phyloP scores from a whole-genome alignment of 2,329 filamentous ascomycete genomes.

The Shiraia bambusicola region DNA sequence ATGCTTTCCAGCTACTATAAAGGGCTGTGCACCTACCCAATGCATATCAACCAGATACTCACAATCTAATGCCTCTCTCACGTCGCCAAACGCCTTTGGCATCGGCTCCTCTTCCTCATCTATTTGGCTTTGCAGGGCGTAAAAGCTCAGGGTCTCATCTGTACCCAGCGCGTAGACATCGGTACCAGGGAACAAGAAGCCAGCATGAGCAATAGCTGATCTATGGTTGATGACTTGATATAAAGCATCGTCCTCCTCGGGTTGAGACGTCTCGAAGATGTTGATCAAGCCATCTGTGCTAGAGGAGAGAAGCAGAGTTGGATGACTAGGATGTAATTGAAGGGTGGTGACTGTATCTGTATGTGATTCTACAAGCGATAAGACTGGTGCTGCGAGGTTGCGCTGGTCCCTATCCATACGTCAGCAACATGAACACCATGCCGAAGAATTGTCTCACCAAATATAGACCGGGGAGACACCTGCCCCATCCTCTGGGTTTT shows the following conservation, averaged over 20 bases:
- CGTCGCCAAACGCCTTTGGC: slow-evolving; percentile 63
- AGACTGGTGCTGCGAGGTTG: slow-evolving; percentile 39
- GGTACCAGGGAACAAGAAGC: slow-evolving; percentile 60
- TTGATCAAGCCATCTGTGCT: slow-evolving; percentile 80
- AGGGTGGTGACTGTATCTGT: slow-evolving; percentile 63
- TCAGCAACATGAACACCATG: slow-evolving; percentile 7
- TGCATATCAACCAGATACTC: slow-evolving; percentile 73
- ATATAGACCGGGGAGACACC: slow-evolving; percentile 42
- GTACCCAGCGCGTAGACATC: slow-evolving; percentile 71
- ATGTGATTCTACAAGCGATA: slow-evolving; percentile 50
- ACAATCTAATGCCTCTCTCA: slow-evolving; percentile 64
- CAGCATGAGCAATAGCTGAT: slow-evolving; percentile 72
- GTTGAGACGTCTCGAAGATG: slow-evolving; percentile 66
- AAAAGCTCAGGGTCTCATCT: slow-evolving; percentile 75
- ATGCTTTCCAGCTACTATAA: slow-evolving; percentile 66
- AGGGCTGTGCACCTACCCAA: slow-evolving; percentile 61
- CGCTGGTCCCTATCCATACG: slow-evolving; percentile 43
- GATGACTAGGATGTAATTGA: slow-evolving; percentile 61
- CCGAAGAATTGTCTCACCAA: slow-evolving; percentile 28
- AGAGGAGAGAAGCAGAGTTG: slow-evolving; percentile 68
- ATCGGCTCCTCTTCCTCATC: slow-evolving; percentile 57
- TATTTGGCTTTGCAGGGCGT: slow-evolving; percentile 66
- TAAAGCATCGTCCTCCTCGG: slow-evolving; percentile 73
- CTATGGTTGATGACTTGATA: slow-evolving; percentile 77
- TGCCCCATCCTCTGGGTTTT: slow-evolving; percentile 59